Base-by-base conservation (phyloP, 116 monocot species). In the Iris pallida region DNA sequence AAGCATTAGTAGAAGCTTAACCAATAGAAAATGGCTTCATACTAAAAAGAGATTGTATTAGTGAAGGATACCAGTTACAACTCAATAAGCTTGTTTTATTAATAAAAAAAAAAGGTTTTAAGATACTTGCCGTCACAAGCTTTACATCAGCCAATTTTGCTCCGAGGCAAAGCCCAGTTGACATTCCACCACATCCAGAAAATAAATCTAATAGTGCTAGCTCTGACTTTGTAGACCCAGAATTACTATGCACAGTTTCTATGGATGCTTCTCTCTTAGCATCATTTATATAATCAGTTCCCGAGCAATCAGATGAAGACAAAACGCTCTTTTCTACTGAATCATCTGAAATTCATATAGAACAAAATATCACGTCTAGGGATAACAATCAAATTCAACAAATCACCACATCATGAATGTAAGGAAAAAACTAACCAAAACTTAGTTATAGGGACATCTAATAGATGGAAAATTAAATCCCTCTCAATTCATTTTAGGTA, bases 171-270 rank as follows among this genome's bases (percentile, higher is more conserved):
- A 98, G 82, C 20, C 98, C 93, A 59, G 88, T 93, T 42, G 98
- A 98, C 93, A 98, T 93, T 62, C 93, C 98, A 19, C 98, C 98
- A 73, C 98, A 98, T 56, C 98, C 98, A 57, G 82, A 85, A 72
- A 86, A 98, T 14, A 98, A 73, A 74, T 98, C 98, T 71, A 98
- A 80, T 45, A 98, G 69, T 68, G 80, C 54, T 53, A 90, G 57
- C 57, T 90, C 83, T 66, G 19, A 68, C 18, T 71, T 73, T 51
- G 68, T 60, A 40, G 55, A 61, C 14, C 56, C 60, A 51, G 4
- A 51, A 47, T 55, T 73, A 52, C 42, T 55, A 42, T 71, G 30
- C 15, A 20, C 16, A 12, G 77, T 57, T 47, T 70, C 63, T 45
- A 41, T 11, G 40, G 9, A 18, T 47, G 13, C 19, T 43, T 63